Conservation (phyloP, 768 basidiomycete species). For the Xerocomus potaroensis region DNA sequence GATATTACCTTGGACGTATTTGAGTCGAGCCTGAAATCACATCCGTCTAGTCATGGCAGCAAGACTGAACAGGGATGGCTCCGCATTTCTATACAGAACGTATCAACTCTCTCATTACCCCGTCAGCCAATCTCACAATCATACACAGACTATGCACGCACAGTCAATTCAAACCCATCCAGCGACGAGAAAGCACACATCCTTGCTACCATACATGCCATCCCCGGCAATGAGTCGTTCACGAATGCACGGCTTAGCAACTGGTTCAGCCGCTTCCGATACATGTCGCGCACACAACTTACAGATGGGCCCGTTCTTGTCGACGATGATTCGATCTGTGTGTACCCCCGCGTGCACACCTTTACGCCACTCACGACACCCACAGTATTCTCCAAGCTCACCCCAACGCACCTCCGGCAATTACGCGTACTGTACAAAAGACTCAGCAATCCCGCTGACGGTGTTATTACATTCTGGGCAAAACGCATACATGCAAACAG, state of each 20-base stretch:
- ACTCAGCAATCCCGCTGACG: conserved; percentile 12
- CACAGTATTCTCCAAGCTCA: conserved; percentile 28
- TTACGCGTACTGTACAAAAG: conserved; percentile 19
- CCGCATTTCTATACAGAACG: conserved; percentile 2
- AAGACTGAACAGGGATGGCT: conserved; percentile 6
- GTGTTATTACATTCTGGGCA: conserved; percentile 27
- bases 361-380: background rate
- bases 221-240: conserved; percentile 20
- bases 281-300: background rate
- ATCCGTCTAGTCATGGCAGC: background rate
- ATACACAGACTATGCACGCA: conserved; percentile 19
- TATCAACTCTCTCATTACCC: too few species aligned
- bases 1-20: conserved; percentile 3
- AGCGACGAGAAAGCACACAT: conserved; percentile 12
- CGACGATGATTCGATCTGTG: conserved; percentile 27
- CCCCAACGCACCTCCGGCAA: conserved; percentile 18
- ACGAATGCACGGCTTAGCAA: conserved; percentile 13
- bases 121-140: too few species aligned
- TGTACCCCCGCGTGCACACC: conserved; percentile 5
- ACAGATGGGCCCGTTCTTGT: background rate
- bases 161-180: conserved; percentile 11
- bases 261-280: conserved; percentile 26
- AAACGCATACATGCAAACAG: conserved; percentile 15
- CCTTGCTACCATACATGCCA: conserved; percentile 9
- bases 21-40: background rate